Percentiles rank a stretch among this genome's conserved stretches.
These are phyloP conservation scores for Saccharomycopsis fermentans DNA, from an alignment of 805 yeast genomes.

Conservation along the genomic window DNA sequence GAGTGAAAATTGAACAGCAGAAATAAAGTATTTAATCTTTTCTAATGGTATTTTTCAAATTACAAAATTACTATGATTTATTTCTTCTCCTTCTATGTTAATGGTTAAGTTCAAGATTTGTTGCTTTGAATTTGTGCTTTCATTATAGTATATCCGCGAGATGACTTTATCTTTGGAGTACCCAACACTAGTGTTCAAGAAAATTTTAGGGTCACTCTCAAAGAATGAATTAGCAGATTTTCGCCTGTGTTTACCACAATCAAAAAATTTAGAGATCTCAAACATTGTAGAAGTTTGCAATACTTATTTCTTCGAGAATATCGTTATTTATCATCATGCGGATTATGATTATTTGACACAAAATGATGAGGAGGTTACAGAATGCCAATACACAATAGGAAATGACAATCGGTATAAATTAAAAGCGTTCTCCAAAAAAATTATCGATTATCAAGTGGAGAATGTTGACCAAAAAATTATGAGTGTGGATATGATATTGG, in stretches of 20 bases:
- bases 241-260: not conserved
- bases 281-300: not conserved
- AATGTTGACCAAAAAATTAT: not conserved
- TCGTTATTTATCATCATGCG: not conserved
- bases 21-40: not conserved
- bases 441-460: not conserved
- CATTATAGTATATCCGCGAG: too few relatives aligned
- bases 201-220: not conserved
- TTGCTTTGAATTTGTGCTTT: too few relatives aligned
- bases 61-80: not conserved
- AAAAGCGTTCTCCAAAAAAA: not conserved
- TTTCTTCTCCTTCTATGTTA: not conserved
- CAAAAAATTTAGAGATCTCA: not conserved
- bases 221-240: not conserved
- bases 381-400: not conserved
- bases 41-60: too few relatives aligned
- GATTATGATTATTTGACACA: not conserved
- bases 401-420: not conserved
- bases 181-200: not conserved
- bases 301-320: conserved; percentile 1
- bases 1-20: not conserved
- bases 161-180: not conserved
- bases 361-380: not conserved
- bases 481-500: not conserved
- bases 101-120: not conserved